Base-by-base conservation (phyloP, 768 basidiomycete genomes). In the Lactarius akahatsu region DNA sequence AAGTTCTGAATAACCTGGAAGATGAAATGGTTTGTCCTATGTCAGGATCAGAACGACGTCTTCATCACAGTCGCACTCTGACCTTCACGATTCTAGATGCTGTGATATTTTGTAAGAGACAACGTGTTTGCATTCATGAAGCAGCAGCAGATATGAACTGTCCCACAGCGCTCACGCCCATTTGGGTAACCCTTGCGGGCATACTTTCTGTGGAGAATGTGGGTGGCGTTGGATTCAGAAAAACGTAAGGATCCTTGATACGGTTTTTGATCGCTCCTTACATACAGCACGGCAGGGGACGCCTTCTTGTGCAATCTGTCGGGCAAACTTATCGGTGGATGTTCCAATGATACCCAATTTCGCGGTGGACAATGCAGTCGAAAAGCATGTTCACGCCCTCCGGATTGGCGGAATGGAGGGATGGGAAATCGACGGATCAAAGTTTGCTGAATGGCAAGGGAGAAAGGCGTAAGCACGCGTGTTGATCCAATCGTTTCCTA, bases 1-100 rank as follows among this genome's bases (percentile, higher is more conserved):
- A 69, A 43, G 64, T 79, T 20, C 73, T 90, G 50, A 77, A 78
- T 3, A 78, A 70, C n/a, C 83, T 86, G 57, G 88, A 88, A 72
- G 81, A 85, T 54, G 89, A 90, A 70, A 74, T 91, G 57, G 84
- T 78, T 18, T 92, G 90, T 74, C 84, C 90, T 1, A 88, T 92
- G 90, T 91, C 57, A 59, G 62, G 41, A 47, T 80, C 57, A 6
- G 55, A 41, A 47, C 23, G 16, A 38, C 40, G 30, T 61, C 61
- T 52, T 57, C 30, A 59, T 56, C 23, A 57, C 40, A 38, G 43
- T 26, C 43, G 0, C 50, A 34, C 57, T n/a, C 58, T 65, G 47
- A 61, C 61, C 55, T 54, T 61, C 63, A 47, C 28, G 13, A 62
- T 61, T 65, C 5, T 68, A 91, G 90, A 73, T 92, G 90, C 68